phyloP scores from a whole-genome alignment of 495 filamentous ascomycete species.

The Aspergillus biplanus region DNA sequence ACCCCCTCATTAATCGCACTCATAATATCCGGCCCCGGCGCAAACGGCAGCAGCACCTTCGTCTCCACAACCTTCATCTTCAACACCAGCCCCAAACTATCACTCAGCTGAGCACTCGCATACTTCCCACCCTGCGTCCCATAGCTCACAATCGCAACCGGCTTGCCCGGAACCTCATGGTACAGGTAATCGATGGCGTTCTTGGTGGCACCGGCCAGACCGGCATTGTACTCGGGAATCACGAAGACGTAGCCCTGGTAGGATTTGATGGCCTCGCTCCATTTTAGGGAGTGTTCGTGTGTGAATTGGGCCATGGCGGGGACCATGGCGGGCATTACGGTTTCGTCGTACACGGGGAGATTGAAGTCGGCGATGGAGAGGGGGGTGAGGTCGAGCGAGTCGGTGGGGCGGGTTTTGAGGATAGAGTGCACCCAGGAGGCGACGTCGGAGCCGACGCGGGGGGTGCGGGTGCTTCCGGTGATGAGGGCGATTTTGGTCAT shows the following conservation, averaged over 20 bases:
- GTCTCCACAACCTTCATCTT: neutral
- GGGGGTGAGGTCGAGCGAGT: neutral
- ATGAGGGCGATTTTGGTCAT: conserved; percentile 7
- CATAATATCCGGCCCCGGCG: neutral
- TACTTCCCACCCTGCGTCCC: neutral
- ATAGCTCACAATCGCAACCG: neutral
- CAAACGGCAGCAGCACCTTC: neutral
- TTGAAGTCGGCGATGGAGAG: conserved; percentile 4
- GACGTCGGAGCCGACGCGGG: neutral
- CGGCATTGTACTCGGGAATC: neutral
- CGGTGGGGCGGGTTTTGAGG: neutral
- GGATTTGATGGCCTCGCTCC: neutral
- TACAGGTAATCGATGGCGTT: neutral
- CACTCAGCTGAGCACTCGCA: neutral
- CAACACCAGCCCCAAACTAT: neutral
- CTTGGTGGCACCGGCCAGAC: neutral
- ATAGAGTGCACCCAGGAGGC: neutral
- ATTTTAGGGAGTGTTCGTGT: conserved; percentile 1
- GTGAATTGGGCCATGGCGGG: neutral
- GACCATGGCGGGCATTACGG: conserved; percentile 5
- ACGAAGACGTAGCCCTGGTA: neutral
- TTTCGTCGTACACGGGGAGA: conserved; percentile 5
- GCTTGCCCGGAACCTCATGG: neutral
- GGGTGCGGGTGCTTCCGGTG: conserved; percentile 6
- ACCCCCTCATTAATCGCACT: neutral